Evolutionary conservation across 805 yeast species (phyloP).

Genomic region (Kluyveromyces siamensis): DNA sequence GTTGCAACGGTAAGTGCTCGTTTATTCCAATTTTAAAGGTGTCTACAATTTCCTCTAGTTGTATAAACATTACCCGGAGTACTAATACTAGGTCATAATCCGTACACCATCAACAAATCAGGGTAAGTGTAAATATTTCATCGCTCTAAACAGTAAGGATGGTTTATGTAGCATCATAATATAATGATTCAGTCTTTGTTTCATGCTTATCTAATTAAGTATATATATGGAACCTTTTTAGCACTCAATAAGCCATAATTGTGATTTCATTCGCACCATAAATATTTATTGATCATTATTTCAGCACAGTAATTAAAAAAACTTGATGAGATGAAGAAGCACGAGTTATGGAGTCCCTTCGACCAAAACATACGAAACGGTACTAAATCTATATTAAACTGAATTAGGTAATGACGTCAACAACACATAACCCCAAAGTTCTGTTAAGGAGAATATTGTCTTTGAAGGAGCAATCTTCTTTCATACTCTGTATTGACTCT

Average conservation of each 20-base stretch:
- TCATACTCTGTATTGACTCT: conserved; percentile 61
- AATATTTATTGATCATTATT: no score
- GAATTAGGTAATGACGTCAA: conserved; percentile 21
- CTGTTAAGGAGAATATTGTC: conserved; percentile 58
- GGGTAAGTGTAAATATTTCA: background rate
- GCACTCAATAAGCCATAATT: no score
- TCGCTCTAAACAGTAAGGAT: no score
- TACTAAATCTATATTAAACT: background rate
- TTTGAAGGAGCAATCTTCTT: conserved; percentile 66
- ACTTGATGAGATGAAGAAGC: background rate
- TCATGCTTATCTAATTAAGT: no score
- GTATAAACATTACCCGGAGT: background rate
- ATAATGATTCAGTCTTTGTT: no score
- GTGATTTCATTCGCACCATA: no score
- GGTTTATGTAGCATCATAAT: no score
- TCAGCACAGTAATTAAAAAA: no score
- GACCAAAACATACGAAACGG: background rate
- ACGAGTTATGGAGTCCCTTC: background rate
- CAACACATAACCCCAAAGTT: conserved; percentile 38
- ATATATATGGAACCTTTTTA: no score
- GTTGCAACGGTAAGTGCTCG: no score
- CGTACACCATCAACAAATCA: background rate
- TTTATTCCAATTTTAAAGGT: background rate
- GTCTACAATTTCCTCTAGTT: background rate
- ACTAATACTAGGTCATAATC: background rate